Base-by-base conservation (phyloP, 805 yeast genomes). In the Teunomyces gatunensis region DNA sequence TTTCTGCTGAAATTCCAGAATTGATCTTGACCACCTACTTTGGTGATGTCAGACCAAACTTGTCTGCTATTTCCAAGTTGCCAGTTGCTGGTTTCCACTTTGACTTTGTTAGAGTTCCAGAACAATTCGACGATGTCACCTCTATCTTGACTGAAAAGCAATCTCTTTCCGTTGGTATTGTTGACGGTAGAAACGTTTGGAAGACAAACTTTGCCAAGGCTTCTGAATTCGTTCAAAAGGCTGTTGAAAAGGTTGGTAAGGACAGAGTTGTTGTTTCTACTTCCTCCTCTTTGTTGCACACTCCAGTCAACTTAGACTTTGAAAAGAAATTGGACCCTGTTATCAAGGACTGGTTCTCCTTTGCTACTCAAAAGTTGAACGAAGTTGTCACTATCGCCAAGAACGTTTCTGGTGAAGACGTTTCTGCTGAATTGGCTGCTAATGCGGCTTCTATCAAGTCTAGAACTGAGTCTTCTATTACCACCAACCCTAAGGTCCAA, bases 151-250 rank as follows among this genome's bases (percentile, higher is more conserved):
- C 78, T 57, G 80, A 76, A 55, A 75, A 82, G 57, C 96, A 94
- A 80, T 75, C 79, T 55, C 79, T 94, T 67, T 92, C 98, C 53
- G 96, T 87, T 58, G 99, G 99, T 89, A 82, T 94, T 63, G 91
- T 94, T 65, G 95, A 90, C 66, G 99, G 99, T 78, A 90, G 99
- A 84, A 94, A 94, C 85, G 89, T 94, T 77, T 94, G 99, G 99
- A 94, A 94, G 84, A 86, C 96, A 73, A 87, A 94, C 80, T 89
- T 86, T 67, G 71, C 94, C 66, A 83, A 84, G 76, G 95, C 99
- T 59, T 76, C 90, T 67, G 87, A 75, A 55, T 68, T 86, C 56
- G 96, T 89, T 63, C 78, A 85, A 69, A 79, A 82, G 73, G 97
- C 96, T 61, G 79, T 89, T 65, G 84, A 74, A 59, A 85, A 85